Evolutionary conservation across 192 early-diverging fungal genomes (phyloP).

Genomic region (Coemansia sp.): DNA sequence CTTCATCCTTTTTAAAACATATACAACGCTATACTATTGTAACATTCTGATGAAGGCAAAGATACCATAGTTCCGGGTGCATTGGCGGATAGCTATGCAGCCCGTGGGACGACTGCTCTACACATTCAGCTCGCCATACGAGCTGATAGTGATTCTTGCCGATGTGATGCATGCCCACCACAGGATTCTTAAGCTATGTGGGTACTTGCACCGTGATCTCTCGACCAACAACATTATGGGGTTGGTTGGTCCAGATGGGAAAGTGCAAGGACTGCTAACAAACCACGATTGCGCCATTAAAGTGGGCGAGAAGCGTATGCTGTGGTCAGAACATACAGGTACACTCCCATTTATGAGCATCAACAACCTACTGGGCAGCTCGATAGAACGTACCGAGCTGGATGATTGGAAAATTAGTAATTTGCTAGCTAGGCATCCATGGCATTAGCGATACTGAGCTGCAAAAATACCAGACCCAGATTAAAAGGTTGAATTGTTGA

Average conservation of each 20-base stretch:
- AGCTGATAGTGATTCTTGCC: conserved; percentile 19
- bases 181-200: background rate
- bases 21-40: no score
- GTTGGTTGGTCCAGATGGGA: background rate
- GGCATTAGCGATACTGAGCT: background rate
- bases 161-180: conserved; percentile 23
- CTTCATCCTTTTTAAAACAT: no score
- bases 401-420: conserved; percentile 25
- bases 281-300: conserved; percentile 22
- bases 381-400: conserved; percentile 4
- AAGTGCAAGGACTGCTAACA: conserved; percentile 9
- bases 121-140: conserved; percentile 4
- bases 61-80: background rate
- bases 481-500: no score
- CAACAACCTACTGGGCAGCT: background rate
- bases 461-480: background rate
- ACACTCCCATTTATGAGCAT: conserved; percentile 17
- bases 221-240: conserved; percentile 19
- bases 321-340: conserved; percentile 1
- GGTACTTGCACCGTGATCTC: conserved; percentile 21
- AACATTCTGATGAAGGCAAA: no score
- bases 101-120: background rate
- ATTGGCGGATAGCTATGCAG: background rate
- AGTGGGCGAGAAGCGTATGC: background rate
- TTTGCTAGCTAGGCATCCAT: conserved; percentile 9